These are phyloP conservation scores for Metschnikowia shivogae DNA, from an alignment of 805 yeast species.

Conservation along the genomic window DNA sequence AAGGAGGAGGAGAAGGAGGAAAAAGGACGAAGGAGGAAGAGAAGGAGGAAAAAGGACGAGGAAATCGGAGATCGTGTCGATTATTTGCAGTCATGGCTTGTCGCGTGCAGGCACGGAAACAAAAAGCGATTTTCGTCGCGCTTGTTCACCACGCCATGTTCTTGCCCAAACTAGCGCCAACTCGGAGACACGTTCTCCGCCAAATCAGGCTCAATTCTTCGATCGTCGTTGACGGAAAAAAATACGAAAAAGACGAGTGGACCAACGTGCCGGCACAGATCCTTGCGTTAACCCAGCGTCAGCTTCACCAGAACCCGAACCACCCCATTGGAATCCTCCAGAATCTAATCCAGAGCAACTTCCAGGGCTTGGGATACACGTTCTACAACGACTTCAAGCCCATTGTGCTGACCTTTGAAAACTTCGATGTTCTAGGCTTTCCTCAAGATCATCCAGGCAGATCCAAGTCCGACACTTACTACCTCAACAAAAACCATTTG, in stretches of 20 bases:
- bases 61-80: background rate
- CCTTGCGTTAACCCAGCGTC: slow-evolving; percentile 60
- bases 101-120: background rate
- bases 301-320: slow-evolving; percentile 64
- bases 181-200: background rate
- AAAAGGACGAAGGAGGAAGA: background rate
- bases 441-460: slow-evolving; percentile 93
- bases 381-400: slow-evolving; percentile 79
- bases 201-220: slow-evolving; percentile 19
- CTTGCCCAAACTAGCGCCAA: slow-evolving; percentile 1
- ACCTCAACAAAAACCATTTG: slow-evolving; percentile 66
- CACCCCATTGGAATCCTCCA: slow-evolving; percentile 92
- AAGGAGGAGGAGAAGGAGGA: background rate
- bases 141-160: background rate
- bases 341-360: slow-evolving; percentile 63
- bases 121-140: background rate
- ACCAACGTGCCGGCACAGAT: slow-evolving; percentile 83
- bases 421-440: slow-evolving; percentile 89
- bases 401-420: slow-evolving; percentile 73
- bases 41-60: too few species aligned
- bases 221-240: slow-evolving; percentile 41
- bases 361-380: slow-evolving; percentile 66
- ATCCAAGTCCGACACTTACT: slow-evolving; percentile 88
- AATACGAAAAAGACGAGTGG: slow-evolving; percentile 65
- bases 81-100: too few species aligned